phyloP scores from a whole-genome alignment of 768 basidiomycete genomes.

The Psilocybe sp. region DNA sequence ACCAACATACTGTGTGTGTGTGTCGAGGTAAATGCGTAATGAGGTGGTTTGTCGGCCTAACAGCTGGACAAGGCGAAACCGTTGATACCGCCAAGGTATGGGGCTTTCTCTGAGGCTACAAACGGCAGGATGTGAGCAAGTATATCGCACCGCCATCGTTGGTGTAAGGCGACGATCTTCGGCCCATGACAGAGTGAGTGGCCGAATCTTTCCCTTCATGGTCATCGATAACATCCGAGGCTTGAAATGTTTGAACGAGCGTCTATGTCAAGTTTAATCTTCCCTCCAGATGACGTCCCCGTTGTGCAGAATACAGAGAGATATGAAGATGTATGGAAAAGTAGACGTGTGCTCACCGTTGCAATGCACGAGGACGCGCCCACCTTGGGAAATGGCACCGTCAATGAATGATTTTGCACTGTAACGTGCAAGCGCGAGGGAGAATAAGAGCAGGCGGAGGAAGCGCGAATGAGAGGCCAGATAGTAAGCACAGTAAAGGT shows the following conservation, averaged over 20 bases:
- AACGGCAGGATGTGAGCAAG: no score
- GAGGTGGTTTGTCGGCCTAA: no score
- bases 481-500: background rate
- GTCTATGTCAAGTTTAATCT: constrained; percentile 21
- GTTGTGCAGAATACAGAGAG: constrained; percentile 17
- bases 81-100: no score
- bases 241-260: constrained; percentile 15
- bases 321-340: background rate
- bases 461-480: no score
- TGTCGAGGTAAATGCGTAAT: no score
- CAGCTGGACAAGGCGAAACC: no score
- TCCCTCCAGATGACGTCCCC: constrained; percentile 88
- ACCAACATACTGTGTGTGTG: no score
- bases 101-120: no score
- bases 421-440: background rate
- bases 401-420: constrained; percentile 81
- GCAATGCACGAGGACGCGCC: constrained; percentile 85
- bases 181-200: no score
- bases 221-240: background rate
- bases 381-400: constrained; percentile 55
- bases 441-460: no score
- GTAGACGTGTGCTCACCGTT: constrained; percentile 55
- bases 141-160: no score
- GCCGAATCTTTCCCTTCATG: background rate
- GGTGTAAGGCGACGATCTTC: no score